Evolutionary conservation across 768 basidiomycete species (phyloP).

Genomic region (Collybia mongolica): DNA sequence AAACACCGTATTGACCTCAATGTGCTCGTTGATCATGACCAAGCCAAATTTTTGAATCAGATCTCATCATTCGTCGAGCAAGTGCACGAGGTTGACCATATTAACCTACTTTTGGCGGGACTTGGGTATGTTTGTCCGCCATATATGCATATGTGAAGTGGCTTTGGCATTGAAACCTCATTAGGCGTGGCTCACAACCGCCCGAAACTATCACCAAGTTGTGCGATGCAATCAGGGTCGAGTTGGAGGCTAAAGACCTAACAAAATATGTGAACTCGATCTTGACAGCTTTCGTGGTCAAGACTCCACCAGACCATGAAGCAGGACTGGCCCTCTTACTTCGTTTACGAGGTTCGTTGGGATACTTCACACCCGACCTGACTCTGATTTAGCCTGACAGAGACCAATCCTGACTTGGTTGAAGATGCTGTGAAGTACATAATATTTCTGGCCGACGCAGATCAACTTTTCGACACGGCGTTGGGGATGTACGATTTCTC

Average conservation of each 20-base stretch:
- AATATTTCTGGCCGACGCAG: conserved; percentile 95
- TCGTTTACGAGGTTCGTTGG: conserved; percentile 64
- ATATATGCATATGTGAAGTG: not conserved
- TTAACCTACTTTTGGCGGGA: conserved; percentile 88
- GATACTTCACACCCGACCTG: not conserved
- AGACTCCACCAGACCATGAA: conserved; percentile 89
- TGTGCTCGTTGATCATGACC: conserved; percentile 80
- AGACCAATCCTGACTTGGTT: conserved; percentile 67
- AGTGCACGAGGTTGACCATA: conserved; percentile 84
- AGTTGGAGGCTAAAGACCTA: conserved; percentile 71
- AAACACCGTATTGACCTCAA: conserved; percentile 93
- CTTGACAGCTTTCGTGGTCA: conserved; percentile 90
- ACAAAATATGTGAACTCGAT: conserved; percentile 88
- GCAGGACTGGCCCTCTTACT: conserved; percentile 75
- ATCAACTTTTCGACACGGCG: conserved; percentile 89
- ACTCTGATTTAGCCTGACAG: conserved; percentile 20
- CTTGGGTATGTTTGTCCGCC: conserved; percentile 59
- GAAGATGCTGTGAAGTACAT: conserved; percentile 98
- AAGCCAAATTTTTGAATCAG: conserved; percentile 59
- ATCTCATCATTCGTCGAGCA: conserved; percentile 78
- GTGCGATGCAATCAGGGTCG: conserved; percentile 73
- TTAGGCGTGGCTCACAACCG: conserved; percentile 59
- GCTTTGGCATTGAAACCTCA: conserved; percentile 6
- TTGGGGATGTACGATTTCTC: conserved; percentile 99
- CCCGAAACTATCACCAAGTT: conserved; percentile 62